Evolutionary conservation across 306 rosid genomes (phyloP).

Genomic region (Rosa multiflora): DNA sequence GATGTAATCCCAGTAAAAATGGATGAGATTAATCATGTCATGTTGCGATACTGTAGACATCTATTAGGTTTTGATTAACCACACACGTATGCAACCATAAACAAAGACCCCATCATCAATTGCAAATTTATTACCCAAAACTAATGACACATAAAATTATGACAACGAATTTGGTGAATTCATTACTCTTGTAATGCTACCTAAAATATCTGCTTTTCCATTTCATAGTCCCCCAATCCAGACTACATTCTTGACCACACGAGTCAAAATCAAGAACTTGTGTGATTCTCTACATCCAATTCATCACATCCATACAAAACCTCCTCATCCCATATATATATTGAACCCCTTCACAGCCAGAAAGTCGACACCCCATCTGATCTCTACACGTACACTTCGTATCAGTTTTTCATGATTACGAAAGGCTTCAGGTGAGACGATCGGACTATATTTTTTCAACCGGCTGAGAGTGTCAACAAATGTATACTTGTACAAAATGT

Average conservation of each 20-base stretch:
- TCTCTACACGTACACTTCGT: not conserved
- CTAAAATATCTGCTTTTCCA: not conserved
- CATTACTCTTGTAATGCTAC: not conserved
- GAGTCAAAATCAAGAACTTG: conserved; percentile 29
- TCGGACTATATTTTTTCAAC: not conserved
- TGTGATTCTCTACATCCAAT: not conserved
- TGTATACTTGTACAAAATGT: not conserved
- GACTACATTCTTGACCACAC: conserved; percentile 23
- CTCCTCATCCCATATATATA: not conserved
- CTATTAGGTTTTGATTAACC: too few species aligned
- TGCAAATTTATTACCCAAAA: not conserved
- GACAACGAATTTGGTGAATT: not conserved
- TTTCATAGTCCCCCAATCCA: not conserved
- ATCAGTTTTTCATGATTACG: not conserved
- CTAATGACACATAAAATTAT: not conserved
- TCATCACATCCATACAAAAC: conserved; percentile 6
- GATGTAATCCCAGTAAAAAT: too few species aligned
- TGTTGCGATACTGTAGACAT: too few species aligned
- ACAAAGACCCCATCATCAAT: not conserved
- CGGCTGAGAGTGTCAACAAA: not conserved
- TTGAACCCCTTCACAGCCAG: not conserved
- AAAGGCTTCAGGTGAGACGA: not conserved
- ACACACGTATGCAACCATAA: too few species aligned
- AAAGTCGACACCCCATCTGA: not conserved
- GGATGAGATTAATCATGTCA: too few species aligned